These are phyloP conservation scores for Hemisphaericaspora xylanilytica DNA, from an alignment of 1,139 yeast species.

Conservation along the genomic window DNA sequence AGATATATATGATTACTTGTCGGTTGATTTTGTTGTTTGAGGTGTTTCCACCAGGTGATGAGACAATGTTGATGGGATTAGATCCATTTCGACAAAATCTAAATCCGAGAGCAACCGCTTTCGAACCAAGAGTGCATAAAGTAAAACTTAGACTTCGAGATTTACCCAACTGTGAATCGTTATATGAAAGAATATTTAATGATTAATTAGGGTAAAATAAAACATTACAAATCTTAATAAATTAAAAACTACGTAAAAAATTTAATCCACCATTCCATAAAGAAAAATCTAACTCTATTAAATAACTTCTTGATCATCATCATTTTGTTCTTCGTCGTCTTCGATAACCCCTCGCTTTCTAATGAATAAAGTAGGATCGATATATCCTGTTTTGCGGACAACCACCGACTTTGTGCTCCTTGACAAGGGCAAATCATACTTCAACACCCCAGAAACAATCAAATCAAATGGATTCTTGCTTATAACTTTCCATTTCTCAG, in stretches of 20 bases:
- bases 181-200: conserved; percentile 17
- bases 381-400: conserved; percentile 56
- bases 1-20: conserved; percentile 47
- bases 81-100: conserved; percentile 51
- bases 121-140: conserved; percentile 52
- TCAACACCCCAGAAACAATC: conserved; percentile 77
- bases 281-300: neutral
- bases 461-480: conserved; percentile 83
- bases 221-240: neutral
- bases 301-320: neutral
- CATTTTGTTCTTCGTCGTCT: conserved; percentile 3
- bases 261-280: neutral
- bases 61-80: conserved; percentile 32
- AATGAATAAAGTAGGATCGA: conserved; percentile 48
- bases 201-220: neutral
- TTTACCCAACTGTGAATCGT: conserved; percentile 20
- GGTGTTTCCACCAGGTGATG: conserved; percentile 40
- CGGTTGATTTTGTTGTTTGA: conserved; percentile 34
- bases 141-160: conserved; percentile 29
- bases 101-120: conserved; percentile 54
- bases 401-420: conserved; percentile 55
- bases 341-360: neutral
- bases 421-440: conserved; percentile 70
- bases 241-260: neutral
- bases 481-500: conserved; percentile 70